Evolutionary conservation across 2,329 filamentous ascomycete species (phyloP).

Genomic region (Diaporthe velutina): DNA sequence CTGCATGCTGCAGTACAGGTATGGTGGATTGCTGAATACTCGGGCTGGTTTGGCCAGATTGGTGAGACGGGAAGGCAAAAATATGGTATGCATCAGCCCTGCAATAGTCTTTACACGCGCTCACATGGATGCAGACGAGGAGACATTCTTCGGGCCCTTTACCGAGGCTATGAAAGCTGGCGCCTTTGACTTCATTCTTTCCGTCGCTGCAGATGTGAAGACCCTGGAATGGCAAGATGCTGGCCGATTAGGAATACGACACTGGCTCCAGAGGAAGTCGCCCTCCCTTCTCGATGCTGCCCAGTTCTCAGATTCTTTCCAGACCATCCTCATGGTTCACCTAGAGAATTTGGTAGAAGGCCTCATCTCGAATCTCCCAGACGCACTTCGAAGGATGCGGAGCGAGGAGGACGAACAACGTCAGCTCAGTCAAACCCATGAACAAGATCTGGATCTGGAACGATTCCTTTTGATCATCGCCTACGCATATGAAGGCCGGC

Average conservation of each 20-base stretch:
- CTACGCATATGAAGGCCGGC: constrained; percentile 88
- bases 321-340: constrained; percentile 80
- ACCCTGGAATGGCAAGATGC: constrained; percentile 89
- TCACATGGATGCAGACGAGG: constrained; percentile 66
- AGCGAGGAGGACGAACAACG: constrained; percentile 91
- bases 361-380: constrained; percentile 95
- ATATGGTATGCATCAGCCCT: constrained; percentile 49
- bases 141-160: constrained; percentile 79
- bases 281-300: constrained; percentile 73
- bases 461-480: constrained; percentile 93
- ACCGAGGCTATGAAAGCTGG: constrained; percentile 85
- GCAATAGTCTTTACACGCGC: neutral
- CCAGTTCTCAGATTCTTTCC: constrained; percentile 79
- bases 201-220: constrained; percentile 84
- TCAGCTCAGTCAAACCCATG: constrained; percentile 73
- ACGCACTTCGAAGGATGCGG: constrained; percentile 87
- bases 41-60: constrained; percentile 86
- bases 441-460: constrained; percentile 83
- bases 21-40: constrained; percentile 95
- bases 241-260: constrained; percentile 83
- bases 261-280: constrained; percentile 86
- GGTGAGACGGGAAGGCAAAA: constrained; percentile 63
- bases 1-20: constrained; percentile 83
- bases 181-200: constrained; percentile 91
- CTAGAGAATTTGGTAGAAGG: constrained; percentile 90